phyloP scores from a whole-genome alignment of 129 eudicot genomes.

The Centrapalus pauciflorus region DNA sequence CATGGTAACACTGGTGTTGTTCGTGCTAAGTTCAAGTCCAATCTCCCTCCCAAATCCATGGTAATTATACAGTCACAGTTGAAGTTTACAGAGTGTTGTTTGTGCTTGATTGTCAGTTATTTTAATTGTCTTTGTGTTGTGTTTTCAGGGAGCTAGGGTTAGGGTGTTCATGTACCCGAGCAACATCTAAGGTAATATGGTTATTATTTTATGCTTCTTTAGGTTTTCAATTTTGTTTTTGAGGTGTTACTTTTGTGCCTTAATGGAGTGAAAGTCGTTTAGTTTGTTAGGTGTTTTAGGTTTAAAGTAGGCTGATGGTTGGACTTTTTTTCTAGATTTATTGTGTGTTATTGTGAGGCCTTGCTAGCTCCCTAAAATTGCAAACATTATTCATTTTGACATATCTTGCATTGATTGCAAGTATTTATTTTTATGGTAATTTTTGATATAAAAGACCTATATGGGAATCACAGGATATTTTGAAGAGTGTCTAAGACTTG shows the following conservation, averaged over 20 bases:
- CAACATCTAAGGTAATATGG: conserved; percentile 57
- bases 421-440: background rate
- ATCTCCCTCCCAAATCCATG: conserved; percentile 45
- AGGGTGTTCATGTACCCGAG: conserved; percentile 87
- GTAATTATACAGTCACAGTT: background rate
- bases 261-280: background rate
- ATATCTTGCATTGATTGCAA: background rate
- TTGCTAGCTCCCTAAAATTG: background rate
- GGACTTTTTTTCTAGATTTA: background rate
- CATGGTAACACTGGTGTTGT: conserved; percentile 45
- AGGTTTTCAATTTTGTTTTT: background rate
- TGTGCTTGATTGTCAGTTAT: background rate
- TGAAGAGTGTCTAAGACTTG: background rate
- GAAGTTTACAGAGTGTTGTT: background rate
- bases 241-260: background rate
- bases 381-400: no score
- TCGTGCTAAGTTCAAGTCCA: conserved; percentile 43
- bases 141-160: conserved; percentile 61
- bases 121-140: background rate
- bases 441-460: background rate
- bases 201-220: background rate
- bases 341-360: background rate
- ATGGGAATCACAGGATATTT: background rate
- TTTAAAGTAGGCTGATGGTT: background rate
- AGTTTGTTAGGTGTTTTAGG: background rate